Evolutionary conservation across 257 asterid genomes (phyloP), one percentile per base, ranked within the genome.

Genomic region (Phtheirospermum japonicum): DNA sequence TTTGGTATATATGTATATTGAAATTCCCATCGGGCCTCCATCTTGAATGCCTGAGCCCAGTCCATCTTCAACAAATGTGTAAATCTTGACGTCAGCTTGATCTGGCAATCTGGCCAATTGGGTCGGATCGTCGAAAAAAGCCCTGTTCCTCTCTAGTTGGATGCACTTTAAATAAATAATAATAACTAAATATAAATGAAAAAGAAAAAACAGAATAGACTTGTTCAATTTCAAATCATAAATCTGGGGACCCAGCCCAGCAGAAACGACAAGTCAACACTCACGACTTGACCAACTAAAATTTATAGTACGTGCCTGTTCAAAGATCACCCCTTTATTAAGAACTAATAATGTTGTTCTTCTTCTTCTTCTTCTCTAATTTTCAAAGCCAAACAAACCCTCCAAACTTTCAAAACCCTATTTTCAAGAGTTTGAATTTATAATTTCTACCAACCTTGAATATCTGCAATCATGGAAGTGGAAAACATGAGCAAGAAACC

Each of bases 221-320:
- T 48, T 2, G 12, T 17, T 48, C 30, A 17, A 48, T 26, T 48
- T 48, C 54, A 48, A 46, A 14, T 17, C 26, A 46, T 16, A 48
- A 18, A 48, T 48, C 12, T 14, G 54, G 6, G 54, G 54, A 18
- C 54, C 23, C n/a, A n/a, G n/a, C n/a, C 26, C 54, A 17, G 2
- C 54, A 7, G 28, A 48, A 48, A 9, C 4, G 3, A 4, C 26
- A 48, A 18, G 54, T 48, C 54, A 48, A 48, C 54, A 48, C 12
- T 48, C 26, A 48, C 54, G 28, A 48, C 54, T 17, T 48, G 54
- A 48, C 54, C 54, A 48, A 17, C 54, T 42, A 42, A 48, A 18
- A 48, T 1, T 36, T 36, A 36, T 48, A 16, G 54, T 17, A 18
- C 54, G 11, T 36, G 14, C 54, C 53, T n/a, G 1, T 48, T 48